Base-by-base conservation (phyloP, 345 rosid genomes). In the Aquilaria sinensis region DNA sequence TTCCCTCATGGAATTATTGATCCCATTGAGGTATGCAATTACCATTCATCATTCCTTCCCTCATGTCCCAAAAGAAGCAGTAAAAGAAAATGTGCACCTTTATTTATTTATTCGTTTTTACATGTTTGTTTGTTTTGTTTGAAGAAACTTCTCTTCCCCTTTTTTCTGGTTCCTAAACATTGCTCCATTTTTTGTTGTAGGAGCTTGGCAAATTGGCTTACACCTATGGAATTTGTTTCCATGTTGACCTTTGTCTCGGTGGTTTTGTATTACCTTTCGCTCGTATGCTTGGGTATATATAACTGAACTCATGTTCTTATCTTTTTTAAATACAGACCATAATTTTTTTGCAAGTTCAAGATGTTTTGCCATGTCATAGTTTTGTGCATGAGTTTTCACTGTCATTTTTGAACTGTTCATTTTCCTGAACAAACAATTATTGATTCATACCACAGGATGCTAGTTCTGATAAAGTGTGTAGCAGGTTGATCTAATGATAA, bases 181-280 rank as follows among this genome's bases (percentile, higher is more conserved):
- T 37, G 5, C 43, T 37, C 43, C 43, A 37, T 37, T 37, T 63
- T 50, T 48, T 69, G 16, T 64, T 77, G 70, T 67, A 90, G 99
- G 99, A 88, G 78, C 97, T 90, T 50, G 99, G 97, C 60, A 78
- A 81, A 54, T 80, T 94, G 74, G 97, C 96, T 70, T 77, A 70
- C 67, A 74, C 78, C 70, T 73, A 68, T 77, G 93, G 89, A 61
- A 80, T 87, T 72, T 94, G 97, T 83, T 71, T 94, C 65, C 99
- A 94, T 74, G 91, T 94, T 46, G 99, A 94, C 82, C 96, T 90
- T 49, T 94, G 99, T 81, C 99, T 94, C 70, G 99, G 99, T 65
- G 99, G 99, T 56, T 90, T 90, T 71, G 97, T 90, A 48, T 77
- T 94, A 78, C 99, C 99, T 60, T 94, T 94, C 43, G 96, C 99